Percentiles rank a stretch among this genome's conserved stretches.
phyloP scores from a whole-genome alignment of 441 rosid genomes.

The Pelargonium fulgidum region DNA sequence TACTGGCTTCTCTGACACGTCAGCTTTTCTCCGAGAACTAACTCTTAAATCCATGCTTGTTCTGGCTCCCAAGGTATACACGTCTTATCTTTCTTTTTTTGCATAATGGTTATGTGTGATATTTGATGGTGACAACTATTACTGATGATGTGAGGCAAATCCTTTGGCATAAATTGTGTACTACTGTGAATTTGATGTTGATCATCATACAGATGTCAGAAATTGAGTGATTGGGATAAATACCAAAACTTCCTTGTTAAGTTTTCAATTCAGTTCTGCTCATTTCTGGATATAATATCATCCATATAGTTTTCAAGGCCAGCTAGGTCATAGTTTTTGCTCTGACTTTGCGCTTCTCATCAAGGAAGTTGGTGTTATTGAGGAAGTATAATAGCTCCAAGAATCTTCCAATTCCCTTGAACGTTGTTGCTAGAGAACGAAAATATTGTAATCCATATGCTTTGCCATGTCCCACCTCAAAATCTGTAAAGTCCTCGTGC shows the following conservation, averaged over 20 bases:
- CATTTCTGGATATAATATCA: too few species aligned
- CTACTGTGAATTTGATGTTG: not conserved
- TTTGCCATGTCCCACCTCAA: too few species aligned
- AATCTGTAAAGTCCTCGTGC: too few species aligned
- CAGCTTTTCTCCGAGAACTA: conserved; percentile 93
- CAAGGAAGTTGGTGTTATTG: too few species aligned
- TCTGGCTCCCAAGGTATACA: conserved; percentile 87
- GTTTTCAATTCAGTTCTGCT: too few species aligned
- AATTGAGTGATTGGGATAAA: not conserved
- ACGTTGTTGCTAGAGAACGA: too few species aligned
- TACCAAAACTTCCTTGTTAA: not conserved
- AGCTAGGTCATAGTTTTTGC: too few species aligned
- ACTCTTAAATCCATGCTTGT: conserved; percentile 98
- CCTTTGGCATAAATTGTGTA: conserved; percentile 4
- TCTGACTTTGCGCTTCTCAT: too few species aligned
- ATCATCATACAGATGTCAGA: not conserved
- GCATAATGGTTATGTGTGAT: not conserved
- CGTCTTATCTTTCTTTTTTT: conserved; percentile 5
- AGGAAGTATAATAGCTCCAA: too few species aligned
- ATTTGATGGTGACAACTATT: not conserved
- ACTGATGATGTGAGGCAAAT: not conserved
- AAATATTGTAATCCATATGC: too few species aligned
- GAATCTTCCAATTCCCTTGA: too few species aligned
- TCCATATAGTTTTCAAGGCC: too few species aligned
- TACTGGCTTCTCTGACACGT: conserved; percentile 85